Percentiles rank a stretch among this genome's conserved stretches.
Conservation (phyloP, 352 stramenopile genomes). For the Saprolegnia diclina region DNA sequence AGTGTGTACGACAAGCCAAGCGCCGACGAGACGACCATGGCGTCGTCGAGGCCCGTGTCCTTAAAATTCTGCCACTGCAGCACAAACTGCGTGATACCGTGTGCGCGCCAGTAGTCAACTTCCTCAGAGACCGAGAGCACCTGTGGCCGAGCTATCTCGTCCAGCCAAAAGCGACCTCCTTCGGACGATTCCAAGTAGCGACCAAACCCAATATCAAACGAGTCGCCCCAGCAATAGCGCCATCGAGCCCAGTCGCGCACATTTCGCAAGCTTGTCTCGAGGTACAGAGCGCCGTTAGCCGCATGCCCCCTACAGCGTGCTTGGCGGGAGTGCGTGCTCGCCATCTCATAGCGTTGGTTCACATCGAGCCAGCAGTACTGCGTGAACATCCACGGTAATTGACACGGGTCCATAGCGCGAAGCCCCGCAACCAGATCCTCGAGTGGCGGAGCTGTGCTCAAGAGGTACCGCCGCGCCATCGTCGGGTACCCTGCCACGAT, state of each 20-base stretch:
- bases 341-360: constrained; percentile 14
- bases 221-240: not conserved
- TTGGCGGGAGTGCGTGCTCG: not conserved
- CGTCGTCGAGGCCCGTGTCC: not conserved
- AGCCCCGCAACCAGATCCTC: not conserved
- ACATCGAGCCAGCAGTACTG: constrained; percentile 26
- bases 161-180: not conserved
- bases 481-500: not conserved
- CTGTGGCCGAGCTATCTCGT: not conserved
- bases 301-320: not conserved
- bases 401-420: constrained; percentile 17
- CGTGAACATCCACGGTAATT: constrained; percentile 25
- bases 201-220: not conserved
- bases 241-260: not conserved
- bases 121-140: constrained; percentile 6
- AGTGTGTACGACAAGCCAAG: constrained; percentile 10
- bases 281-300: constrained; percentile 18
- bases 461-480: not conserved
- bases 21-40: not conserved
- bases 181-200: no score
- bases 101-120: not conserved
- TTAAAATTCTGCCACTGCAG: constrained; percentile 27
- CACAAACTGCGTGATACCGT: not conserved
- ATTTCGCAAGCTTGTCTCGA: constrained; percentile 16
- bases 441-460: not conserved